Evolutionary conservation across 345 rosid species (phyloP).

Genomic region (Eutrema yunnanense): DNA sequence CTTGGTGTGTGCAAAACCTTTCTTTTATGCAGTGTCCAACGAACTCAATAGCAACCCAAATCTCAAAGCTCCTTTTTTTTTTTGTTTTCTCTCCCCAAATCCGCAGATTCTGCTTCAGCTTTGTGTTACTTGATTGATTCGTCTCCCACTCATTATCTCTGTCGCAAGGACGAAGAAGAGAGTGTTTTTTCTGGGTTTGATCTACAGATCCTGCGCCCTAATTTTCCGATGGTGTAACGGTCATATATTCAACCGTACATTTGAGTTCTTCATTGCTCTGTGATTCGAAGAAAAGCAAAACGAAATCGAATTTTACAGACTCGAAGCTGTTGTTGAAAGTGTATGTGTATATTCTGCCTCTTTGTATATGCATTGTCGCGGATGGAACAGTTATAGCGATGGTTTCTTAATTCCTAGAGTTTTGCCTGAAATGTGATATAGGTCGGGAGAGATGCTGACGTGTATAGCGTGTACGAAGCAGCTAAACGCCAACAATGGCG

Average conservation of each 20-base stretch:
- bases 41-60: conserved; percentile 19
- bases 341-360: too few relatives aligned
- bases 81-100: background rate
- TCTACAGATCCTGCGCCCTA: conserved; percentile 25
- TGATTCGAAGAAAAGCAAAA: background rate
- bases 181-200: too few relatives aligned
- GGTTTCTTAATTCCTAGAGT: background rate
- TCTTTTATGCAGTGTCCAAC: background rate
- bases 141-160: conserved; percentile 1
- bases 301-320: too few relatives aligned
- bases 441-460: conserved; percentile 57
- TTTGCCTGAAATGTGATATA: conserved; percentile 7
- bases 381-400: too few relatives aligned
- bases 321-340: too few relatives aligned
- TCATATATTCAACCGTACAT: background rate
- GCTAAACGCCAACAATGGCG: conserved; percentile 39
- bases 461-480: conserved; percentile 84
- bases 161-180: background rate
- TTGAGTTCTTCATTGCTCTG: background rate
- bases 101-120: background rate
- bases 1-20: too few relatives aligned
- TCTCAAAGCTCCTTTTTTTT: conserved; percentile 1
- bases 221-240: conserved; percentile 39
- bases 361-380: background rate
- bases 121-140: background rate